These are phyloP conservation scores for Sesbania bispinosa DNA, from an alignment of 306 rosid genomes.

Conservation along the genomic window DNA sequence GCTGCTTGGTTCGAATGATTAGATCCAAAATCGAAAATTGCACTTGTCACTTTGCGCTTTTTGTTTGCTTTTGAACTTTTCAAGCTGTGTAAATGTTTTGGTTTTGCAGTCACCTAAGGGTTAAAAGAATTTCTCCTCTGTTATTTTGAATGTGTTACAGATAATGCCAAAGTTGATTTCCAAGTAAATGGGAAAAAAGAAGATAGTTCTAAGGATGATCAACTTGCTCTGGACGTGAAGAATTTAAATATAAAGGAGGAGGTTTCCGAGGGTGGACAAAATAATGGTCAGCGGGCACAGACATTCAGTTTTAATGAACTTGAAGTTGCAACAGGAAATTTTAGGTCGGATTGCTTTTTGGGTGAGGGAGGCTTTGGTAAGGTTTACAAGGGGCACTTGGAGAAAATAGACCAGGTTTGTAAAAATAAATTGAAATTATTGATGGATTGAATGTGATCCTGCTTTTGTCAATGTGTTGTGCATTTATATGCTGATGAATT, in stretches of 20 bases:
- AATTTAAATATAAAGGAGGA: no score
- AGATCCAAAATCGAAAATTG: conserved; percentile 28
- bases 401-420: conserved; percentile 40
- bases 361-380: no score
- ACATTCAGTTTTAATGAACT: no score
- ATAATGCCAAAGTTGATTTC: conserved; percentile 36
- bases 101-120: conserved; percentile 17
- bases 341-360: no score
- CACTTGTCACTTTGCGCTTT: conserved; percentile 30
- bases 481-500: background rate
- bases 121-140: background rate
- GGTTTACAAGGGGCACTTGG: no score
- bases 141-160: conserved; percentile 31
- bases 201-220: conserved; percentile 33
- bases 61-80: conserved; percentile 27
- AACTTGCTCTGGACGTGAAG: background rate
- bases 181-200: background rate
- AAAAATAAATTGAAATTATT: conserved; percentile 3
- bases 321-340: no score
- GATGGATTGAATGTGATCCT: conserved; percentile 48
- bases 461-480: conserved; percentile 45
- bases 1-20: conserved; percentile 16
- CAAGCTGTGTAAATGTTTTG: background rate
- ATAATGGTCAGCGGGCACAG: no score
- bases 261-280: no score